Conservation (phyloP, 2,329 filamentous ascomycete genomes). For the Trichoderma cornu-damae region DNA sequence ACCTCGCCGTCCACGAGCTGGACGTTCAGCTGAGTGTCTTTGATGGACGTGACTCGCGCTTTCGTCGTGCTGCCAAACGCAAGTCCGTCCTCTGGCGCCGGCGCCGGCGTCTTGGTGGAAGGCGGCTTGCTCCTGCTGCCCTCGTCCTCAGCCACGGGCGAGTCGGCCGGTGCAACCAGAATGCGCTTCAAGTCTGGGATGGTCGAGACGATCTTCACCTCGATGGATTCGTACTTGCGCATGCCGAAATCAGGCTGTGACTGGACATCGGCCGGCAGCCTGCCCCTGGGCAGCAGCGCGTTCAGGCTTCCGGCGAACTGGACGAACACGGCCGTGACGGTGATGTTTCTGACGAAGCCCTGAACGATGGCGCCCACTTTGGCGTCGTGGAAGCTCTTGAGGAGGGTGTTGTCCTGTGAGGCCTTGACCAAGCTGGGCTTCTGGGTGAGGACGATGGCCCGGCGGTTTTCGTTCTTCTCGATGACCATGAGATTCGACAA, state of each 20-base stretch:
- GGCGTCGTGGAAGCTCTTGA: conserved; percentile 67
- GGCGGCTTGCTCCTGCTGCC: conserved; percentile 34
- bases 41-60: conserved; percentile 76
- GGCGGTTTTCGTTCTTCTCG: conserved; percentile 75
- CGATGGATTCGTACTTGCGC: conserved; percentile 68
- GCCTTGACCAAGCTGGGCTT: conserved; percentile 79
- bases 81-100: conserved; percentile 61
- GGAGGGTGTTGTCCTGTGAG: conserved; percentile 63
- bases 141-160: conserved; percentile 38
- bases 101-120: conserved; percentile 23
- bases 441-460: conserved; percentile 69
- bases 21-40: conserved; percentile 89
- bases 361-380: conserved; percentile 62
- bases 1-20: conserved; percentile 66
- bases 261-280: conserved; percentile 66
- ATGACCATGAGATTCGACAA: conserved; percentile 77
- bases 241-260: conserved; percentile 71
- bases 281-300: conserved; percentile 73
- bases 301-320: conserved; percentile 75
- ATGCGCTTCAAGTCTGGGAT: conserved; percentile 68
- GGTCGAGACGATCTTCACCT: conserved; percentile 65
- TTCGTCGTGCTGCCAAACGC: conserved; percentile 66
- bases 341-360: conserved; percentile 83
- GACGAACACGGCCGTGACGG: conserved; percentile 76
- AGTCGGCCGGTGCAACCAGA: conserved; percentile 46